Evolutionary conservation across 164 flowering plant genomes (phyloP).

Genomic region (Stephania cephalantha): DNA sequence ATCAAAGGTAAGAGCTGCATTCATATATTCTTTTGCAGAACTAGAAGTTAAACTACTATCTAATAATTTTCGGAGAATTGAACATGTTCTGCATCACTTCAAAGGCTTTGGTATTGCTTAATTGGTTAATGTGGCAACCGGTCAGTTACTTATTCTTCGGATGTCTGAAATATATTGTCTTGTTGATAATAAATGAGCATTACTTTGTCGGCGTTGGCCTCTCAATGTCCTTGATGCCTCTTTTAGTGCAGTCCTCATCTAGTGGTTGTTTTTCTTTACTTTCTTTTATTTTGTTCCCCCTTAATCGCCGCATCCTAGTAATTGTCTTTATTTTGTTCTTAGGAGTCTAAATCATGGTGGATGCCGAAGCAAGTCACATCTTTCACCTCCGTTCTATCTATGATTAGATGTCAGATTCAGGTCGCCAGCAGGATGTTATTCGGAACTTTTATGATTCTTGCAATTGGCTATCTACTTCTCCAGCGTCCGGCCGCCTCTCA

Average conservation of each 20-base stretch:
- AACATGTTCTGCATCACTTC: background rate
- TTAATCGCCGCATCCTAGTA: background rate
- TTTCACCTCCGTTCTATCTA: conserved; percentile 41
- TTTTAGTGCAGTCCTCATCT: background rate
- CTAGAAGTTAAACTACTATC: background rate
- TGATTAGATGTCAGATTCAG: conserved; percentile 47
- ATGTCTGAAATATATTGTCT: too few relatives aligned
- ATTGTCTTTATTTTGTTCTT: conserved; percentile 13
- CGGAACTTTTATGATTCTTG: conserved; percentile 53
- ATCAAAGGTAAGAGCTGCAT: conserved; percentile 24
- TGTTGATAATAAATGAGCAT: too few relatives aligned
- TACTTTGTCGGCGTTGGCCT: background rate
- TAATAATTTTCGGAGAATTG: background rate
- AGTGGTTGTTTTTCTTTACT: background rate
- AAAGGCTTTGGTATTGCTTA: background rate
- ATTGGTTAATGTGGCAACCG: background rate
- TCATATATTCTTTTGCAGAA: background rate
- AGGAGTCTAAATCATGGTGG: conserved; percentile 82
- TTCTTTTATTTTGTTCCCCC: background rate
- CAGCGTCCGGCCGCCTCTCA: conserved; percentile 52
- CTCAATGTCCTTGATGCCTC: background rate
- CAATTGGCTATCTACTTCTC: conserved; percentile 53
- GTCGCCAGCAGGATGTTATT: conserved; percentile 66
- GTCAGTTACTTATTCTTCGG: too few relatives aligned
- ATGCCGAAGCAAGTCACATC: conserved; percentile 54